Base-by-base conservation (phyloP, 2,329 filamentous ascomycete genomes). In the Sphaerulina populicola region DNA sequence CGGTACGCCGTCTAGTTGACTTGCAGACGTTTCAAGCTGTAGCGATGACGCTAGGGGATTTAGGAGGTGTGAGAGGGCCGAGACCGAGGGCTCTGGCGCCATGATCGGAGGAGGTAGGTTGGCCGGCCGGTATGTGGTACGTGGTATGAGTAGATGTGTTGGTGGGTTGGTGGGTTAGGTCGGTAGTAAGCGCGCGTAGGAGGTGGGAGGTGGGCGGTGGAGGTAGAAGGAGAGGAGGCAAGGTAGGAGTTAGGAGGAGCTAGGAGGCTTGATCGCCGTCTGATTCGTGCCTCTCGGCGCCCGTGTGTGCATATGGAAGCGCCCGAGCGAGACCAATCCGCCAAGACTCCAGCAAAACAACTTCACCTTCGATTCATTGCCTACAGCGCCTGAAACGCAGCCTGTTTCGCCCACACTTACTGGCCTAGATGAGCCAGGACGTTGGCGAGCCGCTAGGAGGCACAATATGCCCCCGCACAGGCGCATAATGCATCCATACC, bases 41-140 rank as follows among this genome's bases (percentile, higher is more conserved):
- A 79, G 76, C n/a, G 81, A 72, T 29, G 84, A 85, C 12, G 83
- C 85, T 44, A 91, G 75, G 18, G 85, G 80, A 57, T 91, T 90
- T 6, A 78, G 75, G 60, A 90, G 76, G 60, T 71, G 66, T 7
- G 69, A 71, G 15, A 64, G 59, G 57, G 66, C 67, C 23, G 58
- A 53, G 52, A 62, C 62, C 36, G 58, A 47, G 39, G 62, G 56
- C 60, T 65, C 65, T 49, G 51, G 51, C 46, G 51, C 46, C 51
- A 53, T 53, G 15, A 15, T 40, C 18, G 36, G n/a, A n/a, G n/a
- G n/a, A n/a, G n/a, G n/a, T n/a, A n/a, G n/a, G n/a, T n/a, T n/a
- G n/a, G n/a, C n/a, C 18, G 18, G 18, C 18, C 18, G 18, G 18
- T 18, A 18, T 18, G 18, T 18, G n/a, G n/a, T n/a, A n/a, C n/a